Conservation (phyloP, 2,329 filamentous ascomycete genomes). For the Didymella keratinophila region DNA sequence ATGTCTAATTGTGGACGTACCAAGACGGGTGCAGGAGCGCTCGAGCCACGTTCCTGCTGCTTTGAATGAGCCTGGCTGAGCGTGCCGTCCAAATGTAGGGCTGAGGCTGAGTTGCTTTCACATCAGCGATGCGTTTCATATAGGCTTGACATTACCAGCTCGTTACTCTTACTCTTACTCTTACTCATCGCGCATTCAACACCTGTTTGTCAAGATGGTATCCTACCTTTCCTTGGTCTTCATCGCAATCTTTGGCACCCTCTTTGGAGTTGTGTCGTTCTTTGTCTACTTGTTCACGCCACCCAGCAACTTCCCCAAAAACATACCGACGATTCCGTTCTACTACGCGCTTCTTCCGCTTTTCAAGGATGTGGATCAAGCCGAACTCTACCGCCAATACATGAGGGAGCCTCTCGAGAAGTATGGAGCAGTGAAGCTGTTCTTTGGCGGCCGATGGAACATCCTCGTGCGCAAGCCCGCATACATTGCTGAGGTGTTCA, state of each 20-base stretch:
- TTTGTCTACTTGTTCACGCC: constrained; percentile 38
- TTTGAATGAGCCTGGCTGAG: constrained; percentile 21
- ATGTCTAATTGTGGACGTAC: constrained; percentile 29
- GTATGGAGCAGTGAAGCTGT: constrained; percentile 59
- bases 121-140: constrained; percentile 24
- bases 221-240: constrained; percentile 37
- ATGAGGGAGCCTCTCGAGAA: constrained; percentile 50
- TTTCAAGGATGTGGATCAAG: constrained; percentile 55
- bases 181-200: constrained; percentile 8
- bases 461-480: constrained; percentile 56
- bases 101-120: constrained; percentile 17
- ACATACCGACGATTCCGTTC: constrained; percentile 56
- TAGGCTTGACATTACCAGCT: constrained; percentile 21
- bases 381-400: constrained; percentile 52
- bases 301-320: constrained; percentile 40
- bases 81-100: constrained; percentile 7
- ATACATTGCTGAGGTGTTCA: constrained; percentile 53
- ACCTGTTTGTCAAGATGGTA: constrained; percentile 26
- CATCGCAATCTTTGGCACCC: constrained; percentile 26
- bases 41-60: constrained; percentile 21
- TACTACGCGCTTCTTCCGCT: constrained; percentile 56
- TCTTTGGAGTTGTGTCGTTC: constrained; percentile 33
- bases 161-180: not conserved
- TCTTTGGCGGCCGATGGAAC: constrained; percentile 60
- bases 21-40: constrained; percentile 15